A percentile compares a stretch with the other conserved stretches of the same genome.
Conservation (phyloP, 2,329 filamentous ascomycete species). For the Exophiala lecanii-corni region DNA sequence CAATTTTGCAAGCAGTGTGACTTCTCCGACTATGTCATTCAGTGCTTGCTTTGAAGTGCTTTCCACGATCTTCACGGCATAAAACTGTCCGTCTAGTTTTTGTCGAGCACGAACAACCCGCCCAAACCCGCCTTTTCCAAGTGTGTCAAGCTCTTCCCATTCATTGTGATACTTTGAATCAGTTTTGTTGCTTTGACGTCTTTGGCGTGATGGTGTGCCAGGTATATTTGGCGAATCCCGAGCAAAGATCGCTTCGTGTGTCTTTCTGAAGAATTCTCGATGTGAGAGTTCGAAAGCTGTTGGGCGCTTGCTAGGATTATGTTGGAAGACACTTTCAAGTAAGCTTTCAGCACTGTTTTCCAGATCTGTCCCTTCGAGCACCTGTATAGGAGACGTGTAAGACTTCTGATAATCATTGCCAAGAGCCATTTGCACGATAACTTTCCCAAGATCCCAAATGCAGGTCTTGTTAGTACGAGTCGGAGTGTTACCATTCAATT, state of each 20-base stretch:
- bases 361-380: conserved; percentile 58
- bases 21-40: conserved; percentile 69
- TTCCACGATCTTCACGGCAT: conserved; percentile 94
- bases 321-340: conserved; percentile 76
- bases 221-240: conserved; percentile 10
- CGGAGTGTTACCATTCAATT: conserved; percentile 59
- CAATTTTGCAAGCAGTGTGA: conserved; percentile 82
- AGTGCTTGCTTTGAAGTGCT: conserved; percentile 66
- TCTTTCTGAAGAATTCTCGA: conserved; percentile 27
- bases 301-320: conserved; percentile 76
- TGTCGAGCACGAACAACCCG: conserved; percentile 94
- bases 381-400: conserved; percentile 64
- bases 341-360: conserved; percentile 76
- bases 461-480: conserved; percentile 69
- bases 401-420: conserved; percentile 71
- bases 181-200: conserved; percentile 16
- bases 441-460: conserved; percentile 89
- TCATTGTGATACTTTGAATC: conserved; percentile 79
- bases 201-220: conserved; percentile 10
- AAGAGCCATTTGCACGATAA: conserved; percentile 92
- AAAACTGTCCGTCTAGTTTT: conserved; percentile 87
- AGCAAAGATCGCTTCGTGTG: conserved; percentile 19
- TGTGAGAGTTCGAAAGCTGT: conserved; percentile 65
- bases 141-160: conserved; percentile 80
- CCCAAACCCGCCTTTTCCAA: conserved; percentile 92